These are phyloP conservation scores for Chrysanthemum makinoi DNA, from an alignment of 129 eudicot genomes.

Conservation along the genomic window DNA sequence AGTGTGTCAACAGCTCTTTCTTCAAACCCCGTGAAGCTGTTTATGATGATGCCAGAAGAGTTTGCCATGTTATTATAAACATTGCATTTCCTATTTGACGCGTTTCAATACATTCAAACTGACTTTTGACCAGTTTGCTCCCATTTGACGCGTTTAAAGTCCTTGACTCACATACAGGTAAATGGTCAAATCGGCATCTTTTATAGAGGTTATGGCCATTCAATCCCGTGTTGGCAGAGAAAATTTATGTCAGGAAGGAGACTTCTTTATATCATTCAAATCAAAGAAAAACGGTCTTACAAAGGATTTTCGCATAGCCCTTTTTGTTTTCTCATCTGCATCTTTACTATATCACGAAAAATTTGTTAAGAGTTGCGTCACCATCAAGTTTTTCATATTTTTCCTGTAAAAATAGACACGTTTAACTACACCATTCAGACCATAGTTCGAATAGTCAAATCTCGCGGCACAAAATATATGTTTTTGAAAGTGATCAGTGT, in stretches of 20 bases:
- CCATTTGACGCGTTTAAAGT: no score
- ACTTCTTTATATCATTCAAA: no score
- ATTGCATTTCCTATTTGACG: no score
- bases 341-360: slow-evolving; percentile 73
- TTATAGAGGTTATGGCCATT: neutral
- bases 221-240: neutral
- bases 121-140: no score
- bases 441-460: neutral
- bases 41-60: slow-evolving; percentile 42
- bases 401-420: slow-evolving; percentile 47
- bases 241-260: no score
- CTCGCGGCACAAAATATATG: neutral
- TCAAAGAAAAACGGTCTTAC: slow-evolving; percentile 45
- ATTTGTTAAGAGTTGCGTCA: slow-evolving; percentile 94
- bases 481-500: neutral
- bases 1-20: slow-evolving; percentile 38
- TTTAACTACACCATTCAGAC: neutral
- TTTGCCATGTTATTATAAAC: slow-evolving; percentile 29
- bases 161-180: neutral
- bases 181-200: neutral
- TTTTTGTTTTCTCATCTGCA: slow-evolving; percentile 94
- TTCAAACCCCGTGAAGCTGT: slow-evolving; percentile 45
- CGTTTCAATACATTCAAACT: no score
- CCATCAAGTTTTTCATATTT: slow-evolving; percentile 98
- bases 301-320: slow-evolving; percentile 97